Evolutionary conservation across 2,329 filamentous ascomycete genomes (phyloP).

Genomic region (Trichoderma polysporum): DNA sequence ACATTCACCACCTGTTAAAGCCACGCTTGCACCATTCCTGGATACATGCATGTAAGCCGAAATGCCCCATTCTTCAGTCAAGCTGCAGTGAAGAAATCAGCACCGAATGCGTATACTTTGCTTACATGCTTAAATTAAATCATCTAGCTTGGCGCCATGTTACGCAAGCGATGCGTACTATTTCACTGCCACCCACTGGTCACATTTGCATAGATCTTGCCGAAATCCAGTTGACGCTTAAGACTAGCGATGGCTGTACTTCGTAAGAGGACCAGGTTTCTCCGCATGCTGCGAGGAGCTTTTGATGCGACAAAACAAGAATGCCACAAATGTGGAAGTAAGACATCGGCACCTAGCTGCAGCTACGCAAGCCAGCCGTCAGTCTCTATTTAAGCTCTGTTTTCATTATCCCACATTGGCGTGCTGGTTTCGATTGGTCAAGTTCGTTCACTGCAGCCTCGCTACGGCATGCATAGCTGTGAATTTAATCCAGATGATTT

Average conservation of each 20-base stretch:
- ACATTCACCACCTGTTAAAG: background rate
- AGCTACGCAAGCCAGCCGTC: background rate
- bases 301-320: background rate
- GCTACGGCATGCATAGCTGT: background rate
- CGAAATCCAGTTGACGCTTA: background rate
- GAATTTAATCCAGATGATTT: background rate
- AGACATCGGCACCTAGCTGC: background rate
- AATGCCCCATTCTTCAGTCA: background rate
- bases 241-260: background rate
- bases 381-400: background rate
- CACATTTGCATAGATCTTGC: background rate
- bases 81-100: background rate
- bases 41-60: background rate
- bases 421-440: background rate
- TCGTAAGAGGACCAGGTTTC: background rate
- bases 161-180: background rate
- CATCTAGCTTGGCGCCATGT: background rate
- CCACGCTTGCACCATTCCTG: background rate
- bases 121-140: background rate
- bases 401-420: background rate
- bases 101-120: background rate
- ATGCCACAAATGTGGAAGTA: background rate
- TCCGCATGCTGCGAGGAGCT: constrained; percentile 1
- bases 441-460: background rate
- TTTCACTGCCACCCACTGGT: background rate